A percentile compares a stretch with the other conserved stretches of the same genome.
phyloP scores from a whole-genome alignment of 1,284 basidiomycete species.

The Fomitopsis palustris region DNA sequence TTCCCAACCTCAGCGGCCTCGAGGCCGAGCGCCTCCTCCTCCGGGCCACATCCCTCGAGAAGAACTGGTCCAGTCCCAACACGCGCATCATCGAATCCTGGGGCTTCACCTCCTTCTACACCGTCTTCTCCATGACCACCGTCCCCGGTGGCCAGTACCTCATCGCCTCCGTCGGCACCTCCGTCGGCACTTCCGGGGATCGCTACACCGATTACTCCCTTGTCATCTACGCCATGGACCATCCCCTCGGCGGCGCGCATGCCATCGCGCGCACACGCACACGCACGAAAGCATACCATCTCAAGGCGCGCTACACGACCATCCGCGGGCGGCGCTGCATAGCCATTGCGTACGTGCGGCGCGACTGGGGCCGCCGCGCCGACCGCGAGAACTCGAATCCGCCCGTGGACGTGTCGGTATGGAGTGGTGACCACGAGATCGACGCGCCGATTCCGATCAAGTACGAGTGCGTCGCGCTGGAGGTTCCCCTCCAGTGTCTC shows the following conservation, averaged over 20 bases:
- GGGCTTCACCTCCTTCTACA: constrained; percentile 37
- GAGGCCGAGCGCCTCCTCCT: constrained; percentile 64
- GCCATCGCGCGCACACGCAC: constrained; percentile 51
- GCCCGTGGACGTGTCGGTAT: constrained; percentile 42
- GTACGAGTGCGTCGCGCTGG: constrained; percentile 48
- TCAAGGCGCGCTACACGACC: constrained; percentile 62
- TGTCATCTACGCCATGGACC: constrained; percentile 55
- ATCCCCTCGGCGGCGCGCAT: constrained; percentile 41
- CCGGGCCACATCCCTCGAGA: constrained; percentile 56
- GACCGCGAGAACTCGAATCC: constrained; percentile 25
- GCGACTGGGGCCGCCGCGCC: constrained; percentile 28
- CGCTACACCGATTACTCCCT: constrained; percentile 39
- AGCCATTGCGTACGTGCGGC: constrained; percentile 49
- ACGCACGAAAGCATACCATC: constrained; percentile 49
- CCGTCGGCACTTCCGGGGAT: constrained; percentile 20
- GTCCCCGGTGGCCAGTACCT: constrained; percentile 71
- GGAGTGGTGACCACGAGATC: constrained; percentile 40
- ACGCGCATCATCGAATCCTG: constrained; percentile 25
- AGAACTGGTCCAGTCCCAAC: constrained; percentile 20
- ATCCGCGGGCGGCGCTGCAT: constrained; percentile 47
- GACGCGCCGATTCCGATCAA: constrained; percentile 46
- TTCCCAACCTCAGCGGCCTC: constrained; percentile 40
- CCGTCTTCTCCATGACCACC: constrained; percentile 55
- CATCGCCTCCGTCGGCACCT: constrained; percentile 54
- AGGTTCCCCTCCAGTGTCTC: constrained; percentile 44